Percentiles rank a stretch among this genome's conserved stretches.
Conservation (phyloP, 139 green algal genomes). For the Picochlorum sp. region DNA sequence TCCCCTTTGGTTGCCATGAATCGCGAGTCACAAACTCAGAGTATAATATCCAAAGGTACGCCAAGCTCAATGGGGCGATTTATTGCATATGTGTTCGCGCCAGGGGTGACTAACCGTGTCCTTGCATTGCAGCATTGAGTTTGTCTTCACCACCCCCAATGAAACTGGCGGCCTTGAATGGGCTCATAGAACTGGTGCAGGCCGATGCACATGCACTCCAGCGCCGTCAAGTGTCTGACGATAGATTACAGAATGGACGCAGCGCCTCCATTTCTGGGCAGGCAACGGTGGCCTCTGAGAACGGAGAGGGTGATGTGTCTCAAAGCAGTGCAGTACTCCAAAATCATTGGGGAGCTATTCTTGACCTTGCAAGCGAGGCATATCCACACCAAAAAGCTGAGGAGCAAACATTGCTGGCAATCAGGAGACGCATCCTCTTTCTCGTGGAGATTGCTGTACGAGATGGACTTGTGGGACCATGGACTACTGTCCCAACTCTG, state of each 20-base stretch:
- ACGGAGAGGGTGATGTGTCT: slow-evolving; percentile 54
- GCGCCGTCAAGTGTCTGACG: slow-evolving; percentile 28
- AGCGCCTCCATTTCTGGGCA: not conserved
- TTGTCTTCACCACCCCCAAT: slow-evolving; percentile 19
- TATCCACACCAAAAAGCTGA: not conserved
- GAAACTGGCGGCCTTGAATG: slow-evolving; percentile 50
- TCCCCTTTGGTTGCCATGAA: slow-evolving; percentile 45
- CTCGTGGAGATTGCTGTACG: slow-evolving; percentile 62
- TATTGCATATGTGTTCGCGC: no score
- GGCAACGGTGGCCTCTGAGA: slow-evolving; percentile 34
- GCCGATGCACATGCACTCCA: slow-evolving; percentile 52
- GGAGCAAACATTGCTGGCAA: not conserved
- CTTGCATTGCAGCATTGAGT: slow-evolving; percentile 17
- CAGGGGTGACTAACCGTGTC: no score
- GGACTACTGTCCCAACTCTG: slow-evolving; percentile 49
- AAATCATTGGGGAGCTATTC: slow-evolving; percentile 48
- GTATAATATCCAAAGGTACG: slow-evolving; percentile 4
- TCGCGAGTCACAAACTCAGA: slow-evolving; percentile 1
- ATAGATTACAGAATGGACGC: not conserved
- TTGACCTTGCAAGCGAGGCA: slow-evolving; percentile 43
- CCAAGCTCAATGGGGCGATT: no score
- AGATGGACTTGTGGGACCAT: slow-evolving; percentile 63
- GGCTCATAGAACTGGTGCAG: slow-evolving; percentile 62
- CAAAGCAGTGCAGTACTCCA: slow-evolving; percentile 39
- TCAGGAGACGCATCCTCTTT: slow-evolving; percentile 3